Base-by-base conservation (phyloP, 2,329 filamentous ascomycete species). In the Fusarium pilosicola region DNA sequence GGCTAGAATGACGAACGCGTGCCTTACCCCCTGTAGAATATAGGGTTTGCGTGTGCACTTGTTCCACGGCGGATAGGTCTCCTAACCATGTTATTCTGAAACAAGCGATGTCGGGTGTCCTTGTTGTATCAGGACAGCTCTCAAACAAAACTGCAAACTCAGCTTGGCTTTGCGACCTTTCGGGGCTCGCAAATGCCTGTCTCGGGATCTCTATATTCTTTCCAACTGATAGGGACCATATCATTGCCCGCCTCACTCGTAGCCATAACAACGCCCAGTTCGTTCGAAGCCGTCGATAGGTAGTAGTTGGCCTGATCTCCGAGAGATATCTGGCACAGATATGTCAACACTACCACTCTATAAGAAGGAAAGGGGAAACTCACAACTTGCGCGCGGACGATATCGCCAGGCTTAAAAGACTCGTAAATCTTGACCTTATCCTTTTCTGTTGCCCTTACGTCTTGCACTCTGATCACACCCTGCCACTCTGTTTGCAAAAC, bases 231-330 rank as follows among this genome's bases (percentile, higher is more conserved):
- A 5, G 96, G 96, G 78, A 93, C 93, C 95, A 98, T 97, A 77
- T 93, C 89, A 83, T 97, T 96, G 3, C 95, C 95, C 6, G 89
- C 89, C 81, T 97, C 94, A 80, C 94, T 97, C 76, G 90, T 92
- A 15, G 96, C 96, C 91, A 98, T 94, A 44, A 99, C 93, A 66
- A 98, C 96, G 6, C 96, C 96, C 45, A 97, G 87, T 80, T 97
- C 93, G 82, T 99, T 98, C 75, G 90, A 90, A 34, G 95, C 94
- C 3, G 96, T 99, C 32, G 92, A 93, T n/a, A 97, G 88, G 82
- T 98, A 99, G 82, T 98, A 99, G 78, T 94, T 97, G 57, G 93
- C 91, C 84, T 98, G 95, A 80, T 99, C 96, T 42, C 96, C 96
- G 20, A 98, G 84, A 13, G 93, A 96, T 66, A 97, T 96, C 91